A percentile compares a stretch with the other conserved stretches of the same genome.
Conservation (phyloP, 805 yeast species). For the Yarrowia keelungensis region DNA sequence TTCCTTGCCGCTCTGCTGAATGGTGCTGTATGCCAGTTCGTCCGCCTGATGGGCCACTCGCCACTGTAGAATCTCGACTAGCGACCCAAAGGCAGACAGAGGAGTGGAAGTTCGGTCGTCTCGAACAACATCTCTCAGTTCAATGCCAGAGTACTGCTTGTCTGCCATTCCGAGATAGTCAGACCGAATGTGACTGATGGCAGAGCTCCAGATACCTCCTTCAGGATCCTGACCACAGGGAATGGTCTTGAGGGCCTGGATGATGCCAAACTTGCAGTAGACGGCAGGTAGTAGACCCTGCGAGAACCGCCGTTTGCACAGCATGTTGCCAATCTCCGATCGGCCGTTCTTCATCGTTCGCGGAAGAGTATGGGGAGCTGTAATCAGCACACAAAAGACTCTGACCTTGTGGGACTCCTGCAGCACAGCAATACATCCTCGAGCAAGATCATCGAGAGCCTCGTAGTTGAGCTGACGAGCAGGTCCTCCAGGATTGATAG, state of each 20-base stretch:
- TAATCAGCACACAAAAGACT: conserved; percentile 79
- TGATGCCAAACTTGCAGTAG: conserved; percentile 79
- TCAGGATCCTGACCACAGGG: conserved; percentile 76
- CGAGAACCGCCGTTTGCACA: conserved; percentile 75
- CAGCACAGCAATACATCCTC: conserved; percentile 56
- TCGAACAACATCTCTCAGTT: conserved; percentile 71
- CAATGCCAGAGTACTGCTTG: conserved; percentile 81
- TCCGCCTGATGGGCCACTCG: conserved; percentile 78
- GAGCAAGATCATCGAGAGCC: conserved; percentile 59
- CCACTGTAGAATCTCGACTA: conserved; percentile 78
- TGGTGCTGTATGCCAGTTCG: conserved; percentile 68
- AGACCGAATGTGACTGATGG: conserved; percentile 70
- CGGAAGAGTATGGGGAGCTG: conserved; percentile 82
- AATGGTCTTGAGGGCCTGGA: conserved; percentile 66
- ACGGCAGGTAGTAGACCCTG: conserved; percentile 81
- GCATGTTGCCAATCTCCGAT: conserved; percentile 89
- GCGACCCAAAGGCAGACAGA: conserved; percentile 71
- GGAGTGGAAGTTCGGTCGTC: conserved; percentile 82
- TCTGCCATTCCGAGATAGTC: conserved; percentile 68
- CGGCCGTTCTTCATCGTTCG: conserved; percentile 85
- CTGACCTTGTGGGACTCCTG: conserved; percentile 72
- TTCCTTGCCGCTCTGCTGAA: conserved; percentile 55
- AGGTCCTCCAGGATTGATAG: conserved; percentile 20
- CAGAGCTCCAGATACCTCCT: conserved; percentile 87
- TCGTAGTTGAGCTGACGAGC: conserved; percentile 43